Evolutionary conservation across 2,329 filamentous ascomycete genomes (phyloP), one percentile per base, ranked within the genome.

Genomic region (Stemphylium vesicarium): DNA sequence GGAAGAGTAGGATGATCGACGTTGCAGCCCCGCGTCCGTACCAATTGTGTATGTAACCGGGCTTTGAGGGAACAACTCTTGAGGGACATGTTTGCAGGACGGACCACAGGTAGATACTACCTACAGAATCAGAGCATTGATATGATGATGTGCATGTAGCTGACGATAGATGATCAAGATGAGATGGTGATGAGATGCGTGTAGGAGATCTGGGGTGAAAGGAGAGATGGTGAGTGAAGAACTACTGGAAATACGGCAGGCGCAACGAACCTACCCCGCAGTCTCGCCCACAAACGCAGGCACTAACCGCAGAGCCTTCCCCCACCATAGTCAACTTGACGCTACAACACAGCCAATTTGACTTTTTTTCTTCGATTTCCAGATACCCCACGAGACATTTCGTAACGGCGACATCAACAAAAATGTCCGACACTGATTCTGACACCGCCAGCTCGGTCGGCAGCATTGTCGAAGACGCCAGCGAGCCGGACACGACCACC

Each of bases 391-490:
- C 40, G 31, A 26, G 9, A 36, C 29, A 39, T 12, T 13, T 33
- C 15, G 35, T 16, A 33, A 18, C 18, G 18, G 24, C 18, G 22
- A 45, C 47, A 31, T 31, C n/a, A 7, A 50, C 8, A 56, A 53
- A 36, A 10, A 74, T 74, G 71, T 63, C 71, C 12, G 64, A 71
- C 58, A 61, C 57, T 24, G 68, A 67, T 32, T 72, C 70, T 6
- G 70, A 72, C 32, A 59, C 60, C 3, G 69, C 65, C 31, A 73
- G 70, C 64, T 74, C 71, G 4, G 65, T 65, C 1, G 71, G 71
- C 38, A 69, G 66, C 60, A 73, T 74, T 29, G 54, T 72, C 36
- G 71, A 74, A 46, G 71, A 73, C 38, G 63, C 58, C 49, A 73
- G 70, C 59, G 71, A 74, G 59, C 66, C 70, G 11, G 71, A 74